Evolutionary conservation across 2,329 filamentous ascomycete species (phyloP), one percentile per base, ranked within the genome.

Genomic region (Fusarium sp.): DNA sequence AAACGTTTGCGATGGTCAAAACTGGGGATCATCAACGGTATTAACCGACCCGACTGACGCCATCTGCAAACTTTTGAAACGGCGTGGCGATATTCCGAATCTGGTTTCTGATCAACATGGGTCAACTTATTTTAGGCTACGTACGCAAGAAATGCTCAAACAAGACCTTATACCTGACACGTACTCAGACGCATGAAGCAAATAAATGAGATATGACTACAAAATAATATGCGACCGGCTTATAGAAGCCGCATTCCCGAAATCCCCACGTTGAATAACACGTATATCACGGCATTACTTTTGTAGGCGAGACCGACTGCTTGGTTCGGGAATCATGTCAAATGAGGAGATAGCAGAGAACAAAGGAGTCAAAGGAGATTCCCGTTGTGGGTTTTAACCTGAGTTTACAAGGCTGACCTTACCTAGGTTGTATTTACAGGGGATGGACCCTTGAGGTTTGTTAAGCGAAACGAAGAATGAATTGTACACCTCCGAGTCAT

Each of bases 21-120:
- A n/a, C 32, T 25, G 34, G 34, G 18, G 34, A n/a, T 38, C 34
- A n/a, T 38, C 47, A 51, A 51, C 47, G 29, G 47, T 25, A 38
- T 53, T 53, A 53, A 41, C 49, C 34, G 34, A 43, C 49, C 49
- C 34, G 34, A 43, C 49, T 53, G 34, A 53, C 49, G 49, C 49
- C 49, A 53, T 43, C 34, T 20, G n/a, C 8, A 40, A 18, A 41
- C 18, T 34, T 15, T 32, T 34, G 24, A 11, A 38, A 62, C 32
- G 41, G 29, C 45, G 59, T 51, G 45, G 58, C 58, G n/a, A 62
- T 30, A n/a, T 20, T 53, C 45, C 38, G 7, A 30, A 62, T 34
- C 5, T 18, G 48, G 52, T 8, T 38, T 53, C 15, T 43, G 49
- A 53, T 27, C 49, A 53, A 18, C 34, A 53, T 41, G 49, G 32